Conservation (phyloP, 352 stramenopile genomes). For the Globisporangium solare region DNA sequence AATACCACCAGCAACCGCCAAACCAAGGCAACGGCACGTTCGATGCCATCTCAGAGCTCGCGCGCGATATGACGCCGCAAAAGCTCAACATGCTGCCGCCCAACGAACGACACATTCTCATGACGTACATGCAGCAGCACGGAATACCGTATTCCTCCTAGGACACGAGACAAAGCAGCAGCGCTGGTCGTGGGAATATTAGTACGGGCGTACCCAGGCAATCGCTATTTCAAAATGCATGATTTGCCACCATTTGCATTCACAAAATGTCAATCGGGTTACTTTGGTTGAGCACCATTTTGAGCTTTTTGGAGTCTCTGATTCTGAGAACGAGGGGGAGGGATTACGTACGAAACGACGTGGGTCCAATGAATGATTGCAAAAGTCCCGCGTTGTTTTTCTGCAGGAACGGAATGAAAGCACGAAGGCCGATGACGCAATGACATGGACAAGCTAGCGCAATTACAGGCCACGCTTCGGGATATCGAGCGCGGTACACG, state of each 20-base stretch:
- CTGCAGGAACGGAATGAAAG: too few species aligned
- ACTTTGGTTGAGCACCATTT: too few species aligned
- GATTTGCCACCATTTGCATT: too few species aligned
- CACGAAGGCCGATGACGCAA: background rate
- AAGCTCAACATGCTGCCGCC: constrained; percentile 77
- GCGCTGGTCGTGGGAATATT: too few species aligned
- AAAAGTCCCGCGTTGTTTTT: too few species aligned
- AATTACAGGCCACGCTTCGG: constrained; percentile 43
- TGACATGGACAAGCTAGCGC: constrained; percentile 22
- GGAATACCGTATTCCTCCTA: constrained; percentile 44
- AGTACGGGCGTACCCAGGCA: too few species aligned
- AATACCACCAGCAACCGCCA: constrained; percentile 4
- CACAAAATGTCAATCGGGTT: too few species aligned
- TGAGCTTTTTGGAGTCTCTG: background rate
- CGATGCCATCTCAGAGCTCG: constrained; percentile 62
- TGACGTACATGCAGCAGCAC: constrained; percentile 82
- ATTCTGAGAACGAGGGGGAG: constrained; percentile 7
- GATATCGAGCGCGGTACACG: constrained; percentile 49
- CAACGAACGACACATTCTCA: constrained; percentile 71
- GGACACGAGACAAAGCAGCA: background rate
- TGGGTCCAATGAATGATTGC: background rate
- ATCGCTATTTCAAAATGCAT: constrained; percentile 6
- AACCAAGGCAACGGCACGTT: constrained; percentile 28
- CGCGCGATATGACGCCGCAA: constrained; percentile 74
- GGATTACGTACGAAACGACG: constrained; percentile 7